Percentiles rank a stretch among this genome's conserved stretches.
These are phyloP conservation scores for Saturnispora serradocipensis DNA, from an alignment of 805 yeast species.

Conservation along the genomic window DNA sequence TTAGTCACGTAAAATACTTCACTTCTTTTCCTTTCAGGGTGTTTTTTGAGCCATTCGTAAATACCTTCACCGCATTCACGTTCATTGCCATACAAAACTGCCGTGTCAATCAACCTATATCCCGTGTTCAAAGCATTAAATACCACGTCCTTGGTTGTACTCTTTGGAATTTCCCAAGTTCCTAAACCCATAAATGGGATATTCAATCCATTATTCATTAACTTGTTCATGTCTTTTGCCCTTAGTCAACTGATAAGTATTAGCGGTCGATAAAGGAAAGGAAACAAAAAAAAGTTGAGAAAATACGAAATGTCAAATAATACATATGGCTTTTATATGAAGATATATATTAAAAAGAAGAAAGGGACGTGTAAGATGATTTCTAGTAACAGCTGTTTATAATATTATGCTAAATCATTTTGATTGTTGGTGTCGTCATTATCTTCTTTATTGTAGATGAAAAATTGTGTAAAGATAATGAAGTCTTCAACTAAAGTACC, in stretches of 20 bases:
- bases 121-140: conserved; percentile 36
- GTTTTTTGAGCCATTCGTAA: conserved; percentile 29
- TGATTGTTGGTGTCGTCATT: conserved; percentile 18
- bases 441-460: conserved; percentile 48
- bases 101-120: conserved; percentile 40
- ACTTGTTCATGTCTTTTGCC: not conserved
- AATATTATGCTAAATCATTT: conserved; percentile 8
- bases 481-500: conserved; percentile 84
- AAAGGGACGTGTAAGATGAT: not conserved
- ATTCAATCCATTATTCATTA: conserved; percentile 43
- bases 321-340: not conserved
- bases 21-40: conserved; percentile 34
- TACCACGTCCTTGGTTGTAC: conserved; percentile 32
- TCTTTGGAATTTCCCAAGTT: conserved; percentile 33
- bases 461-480: conserved; percentile 77
- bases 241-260: not conserved
- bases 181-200: conserved; percentile 47
- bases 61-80: conserved; percentile 42
- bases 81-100: conserved; percentile 41
- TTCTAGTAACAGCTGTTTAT: not conserved
- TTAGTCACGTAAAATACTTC: conserved; percentile 63
- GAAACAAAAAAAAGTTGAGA: not conserved
- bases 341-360: not conserved
- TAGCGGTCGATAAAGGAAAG: not conserved
- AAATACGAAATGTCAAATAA: not conserved